Evolutionary conservation across 225 moss, liverwort and hornwort species (phyloP).

Genomic region (Marchantia polymorpha): DNA sequence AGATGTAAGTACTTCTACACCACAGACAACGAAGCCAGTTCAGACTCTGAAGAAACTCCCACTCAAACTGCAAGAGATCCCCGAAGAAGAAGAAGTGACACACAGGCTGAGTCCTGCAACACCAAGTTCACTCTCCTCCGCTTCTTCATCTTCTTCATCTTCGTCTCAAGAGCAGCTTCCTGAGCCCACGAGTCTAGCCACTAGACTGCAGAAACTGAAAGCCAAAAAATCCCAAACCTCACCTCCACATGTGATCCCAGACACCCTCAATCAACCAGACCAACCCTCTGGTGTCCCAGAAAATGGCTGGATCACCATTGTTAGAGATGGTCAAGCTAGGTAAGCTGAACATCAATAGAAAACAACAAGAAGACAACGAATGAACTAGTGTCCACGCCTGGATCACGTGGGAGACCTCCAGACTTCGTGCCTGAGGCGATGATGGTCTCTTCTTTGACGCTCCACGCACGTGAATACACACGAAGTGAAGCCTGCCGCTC

Average conservation of each 20-base stretch:
- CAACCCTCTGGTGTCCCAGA: background rate
- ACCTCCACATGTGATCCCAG: background rate
- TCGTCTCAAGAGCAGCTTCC: background rate
- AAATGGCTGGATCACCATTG: conserved; percentile 8
- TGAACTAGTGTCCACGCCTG: background rate
- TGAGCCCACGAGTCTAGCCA: background rate
- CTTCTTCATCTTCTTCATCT: conserved; percentile 3
- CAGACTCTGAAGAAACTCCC: background rate
- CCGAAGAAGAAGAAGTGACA: conserved; percentile 5
- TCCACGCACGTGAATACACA: background rate
- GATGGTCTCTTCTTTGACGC: background rate
- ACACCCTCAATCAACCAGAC: background rate
- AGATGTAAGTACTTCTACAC: background rate
- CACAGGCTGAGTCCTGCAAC: background rate
- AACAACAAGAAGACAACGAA: background rate
- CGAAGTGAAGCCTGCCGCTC: background rate
- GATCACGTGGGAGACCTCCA: background rate
- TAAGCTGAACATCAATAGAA: no score
- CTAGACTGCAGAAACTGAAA: background rate
- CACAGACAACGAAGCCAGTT: background rate
- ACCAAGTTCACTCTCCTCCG: background rate
- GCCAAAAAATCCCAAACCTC: background rate
- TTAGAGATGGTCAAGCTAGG: conserved; percentile 11
- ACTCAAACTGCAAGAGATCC: background rate
- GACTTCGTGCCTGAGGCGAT: background rate